A percentile compares a stretch with the other conserved stretches of the same genome.
These are phyloP conservation scores for Citrus australasica DNA, from an alignment of 345 rosid genomes.

Conservation along the genomic window DNA sequence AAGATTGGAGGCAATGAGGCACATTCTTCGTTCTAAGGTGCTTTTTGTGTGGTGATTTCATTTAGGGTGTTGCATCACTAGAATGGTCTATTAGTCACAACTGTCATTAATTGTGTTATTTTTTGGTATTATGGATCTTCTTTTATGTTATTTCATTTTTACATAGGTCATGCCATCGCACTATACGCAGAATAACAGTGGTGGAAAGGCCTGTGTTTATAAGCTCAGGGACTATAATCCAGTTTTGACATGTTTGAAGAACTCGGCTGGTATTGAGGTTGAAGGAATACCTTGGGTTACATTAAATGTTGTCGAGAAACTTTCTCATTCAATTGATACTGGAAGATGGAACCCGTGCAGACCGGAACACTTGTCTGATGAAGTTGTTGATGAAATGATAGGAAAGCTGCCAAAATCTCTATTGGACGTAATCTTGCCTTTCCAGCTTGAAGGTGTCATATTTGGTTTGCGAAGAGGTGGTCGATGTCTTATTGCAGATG, in stretches of 20 bases:
- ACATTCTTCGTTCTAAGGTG: not conserved
- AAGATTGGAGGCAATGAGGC: not conserved
- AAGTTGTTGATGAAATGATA: slow-evolving; percentile 56
- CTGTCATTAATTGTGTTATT: not conserved
- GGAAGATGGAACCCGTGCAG: slow-evolving; percentile 75
- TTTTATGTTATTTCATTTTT: slow-evolving; percentile 7
- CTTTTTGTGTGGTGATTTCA: not conserved
- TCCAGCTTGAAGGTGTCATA: slow-evolving; percentile 81
- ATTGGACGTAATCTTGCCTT: slow-evolving; percentile 65
- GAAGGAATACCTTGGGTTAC: slow-evolving; percentile 83
- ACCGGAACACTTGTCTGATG: slow-evolving; percentile 73
- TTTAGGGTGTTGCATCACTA: not conserved
- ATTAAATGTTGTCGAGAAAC: slow-evolving; percentile 62
- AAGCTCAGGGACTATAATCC: slow-evolving; percentile 63
- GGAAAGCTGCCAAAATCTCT: slow-evolving; percentile 57
- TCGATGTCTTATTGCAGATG: slow-evolving; percentile 93
- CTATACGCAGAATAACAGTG: slow-evolving; percentile 68
- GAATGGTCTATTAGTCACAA: not conserved
- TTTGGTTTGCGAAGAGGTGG: slow-evolving; percentile 89
- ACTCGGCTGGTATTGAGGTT: slow-evolving; percentile 45
- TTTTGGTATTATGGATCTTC: not conserved
- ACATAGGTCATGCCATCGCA: slow-evolving; percentile 61
- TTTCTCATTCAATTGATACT: slow-evolving; percentile 45
- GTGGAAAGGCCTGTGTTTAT: slow-evolving; percentile 79
- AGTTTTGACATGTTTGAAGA: slow-evolving; percentile 61